A percentile compares a stretch with the other conserved stretches of the same genome.
phyloP scores from a whole-genome alignment of 768 basidiomycete species.

The Podaxis pistillaris region DNA sequence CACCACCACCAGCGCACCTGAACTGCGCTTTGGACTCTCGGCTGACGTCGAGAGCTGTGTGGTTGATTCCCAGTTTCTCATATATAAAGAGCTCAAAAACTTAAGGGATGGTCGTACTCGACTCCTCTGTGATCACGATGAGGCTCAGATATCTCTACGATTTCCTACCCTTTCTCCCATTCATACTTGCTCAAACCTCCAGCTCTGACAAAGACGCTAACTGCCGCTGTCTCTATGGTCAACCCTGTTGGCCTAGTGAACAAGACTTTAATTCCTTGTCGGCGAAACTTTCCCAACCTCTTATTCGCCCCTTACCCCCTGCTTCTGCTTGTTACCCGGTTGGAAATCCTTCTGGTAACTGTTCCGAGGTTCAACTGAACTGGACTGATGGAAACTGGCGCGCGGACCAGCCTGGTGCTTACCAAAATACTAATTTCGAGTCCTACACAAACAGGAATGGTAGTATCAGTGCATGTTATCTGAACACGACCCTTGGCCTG shows the following conservation, averaged over 20 bases:
- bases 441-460: slow-evolving; percentile 29
- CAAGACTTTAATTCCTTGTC: slow-evolving; percentile 30
- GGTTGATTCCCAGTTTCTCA: neutral
- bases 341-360: slow-evolving; percentile 31
- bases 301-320: slow-evolving; percentile 24
- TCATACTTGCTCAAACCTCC: neutral
- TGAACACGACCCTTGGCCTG: slow-evolving; percentile 38
- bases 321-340: slow-evolving; percentile 40
- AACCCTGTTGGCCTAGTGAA: slow-evolving; percentile 41
- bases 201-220: neutral
- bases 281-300: slow-evolving; percentile 34
- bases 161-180: neutral
- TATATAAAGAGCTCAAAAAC: neutral
- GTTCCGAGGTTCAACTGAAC: slow-evolving; percentile 4
- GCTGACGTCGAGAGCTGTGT: neutral
- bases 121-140: neutral
- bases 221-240: slow-evolving; percentile 38
- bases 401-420: slow-evolving; percentile 6
- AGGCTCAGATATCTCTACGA: neutral
- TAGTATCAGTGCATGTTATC: slow-evolving; percentile 50
- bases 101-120: neutral
- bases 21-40: neutral
- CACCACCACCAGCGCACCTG: neutral
- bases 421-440: slow-evolving; percentile 10
- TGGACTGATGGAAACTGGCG: slow-evolving; percentile 13